Evolutionary conservation across 441 rosid genomes (phyloP).

Genomic region (Euphorbia neoarborescens): DNA sequence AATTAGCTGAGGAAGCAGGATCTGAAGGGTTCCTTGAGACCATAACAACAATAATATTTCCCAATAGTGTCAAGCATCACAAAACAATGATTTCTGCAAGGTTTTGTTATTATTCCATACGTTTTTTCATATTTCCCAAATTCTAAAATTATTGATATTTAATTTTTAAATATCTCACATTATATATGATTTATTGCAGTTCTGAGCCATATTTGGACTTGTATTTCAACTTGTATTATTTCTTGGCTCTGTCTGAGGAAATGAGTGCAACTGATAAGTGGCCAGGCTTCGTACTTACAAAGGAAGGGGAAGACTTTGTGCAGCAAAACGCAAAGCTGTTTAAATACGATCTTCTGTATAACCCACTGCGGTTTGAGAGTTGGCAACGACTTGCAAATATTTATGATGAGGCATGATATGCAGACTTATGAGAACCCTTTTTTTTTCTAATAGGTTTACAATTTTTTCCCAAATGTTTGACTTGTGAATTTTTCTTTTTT

Average conservation of each 20-base stretch:
- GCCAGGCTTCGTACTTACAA: conserved; percentile 98
- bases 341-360: conserved; percentile 84
- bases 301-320: conserved; percentile 97
- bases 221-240: conserved; percentile 79
- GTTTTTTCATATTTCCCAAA: conserved; percentile 4
- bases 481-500: conserved; percentile 17
- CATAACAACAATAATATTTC: conserved; percentile 56
- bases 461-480: conserved; percentile 16
- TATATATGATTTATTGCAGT: conserved; percentile 49
- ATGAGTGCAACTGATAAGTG: conserved; percentile 95
- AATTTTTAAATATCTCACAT: conserved; percentile 17
- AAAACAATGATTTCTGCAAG: conserved; percentile 48
- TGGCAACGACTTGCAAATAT: conserved; percentile 94
- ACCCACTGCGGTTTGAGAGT: conserved; percentile 88
- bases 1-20: conserved; percentile 82
- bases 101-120: conserved; percentile 30
- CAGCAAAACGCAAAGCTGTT: conserved; percentile 86
- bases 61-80: conserved; percentile 59
- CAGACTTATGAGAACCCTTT: background rate
- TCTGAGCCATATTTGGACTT: conserved; percentile 78
- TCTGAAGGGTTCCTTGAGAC: conserved; percentile 74
- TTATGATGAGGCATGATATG: conserved; percentile 81
- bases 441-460: conserved; percentile 5
- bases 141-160: conserved; percentile 12
- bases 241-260: conserved; percentile 89